These are phyloP conservation scores for Scorias spongiosa DNA, from an alignment of 2,329 filamentous ascomycete genomes.

Conservation along the genomic window DNA sequence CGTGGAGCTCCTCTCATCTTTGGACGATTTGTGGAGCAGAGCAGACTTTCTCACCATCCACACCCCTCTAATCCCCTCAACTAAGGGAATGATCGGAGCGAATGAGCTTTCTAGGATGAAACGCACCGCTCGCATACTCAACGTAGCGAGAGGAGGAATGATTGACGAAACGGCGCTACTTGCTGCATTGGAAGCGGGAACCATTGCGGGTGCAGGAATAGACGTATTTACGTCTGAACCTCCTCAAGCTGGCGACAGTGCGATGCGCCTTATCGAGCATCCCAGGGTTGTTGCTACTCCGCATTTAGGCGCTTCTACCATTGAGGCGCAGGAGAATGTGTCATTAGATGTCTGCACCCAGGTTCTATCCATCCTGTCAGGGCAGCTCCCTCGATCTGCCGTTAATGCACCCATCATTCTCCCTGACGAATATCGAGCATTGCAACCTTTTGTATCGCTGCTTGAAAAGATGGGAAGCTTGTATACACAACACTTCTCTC, in stretches of 20 bases:
- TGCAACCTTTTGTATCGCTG: conserved; percentile 61
- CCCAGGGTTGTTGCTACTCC: conserved; percentile 62
- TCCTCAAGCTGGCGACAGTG: conserved; percentile 42
- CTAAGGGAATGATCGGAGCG: conserved; percentile 55
- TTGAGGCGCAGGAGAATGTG: conserved; percentile 74
- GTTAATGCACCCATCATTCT: conserved; percentile 73
- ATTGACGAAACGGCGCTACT: conserved; percentile 63
- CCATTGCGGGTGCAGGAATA: conserved; percentile 61
- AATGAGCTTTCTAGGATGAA: conserved; percentile 58
- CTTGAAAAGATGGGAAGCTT: conserved; percentile 66
- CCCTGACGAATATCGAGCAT: conserved; percentile 62
- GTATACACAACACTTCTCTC: conserved; percentile 60
- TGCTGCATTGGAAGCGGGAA: conserved; percentile 52
- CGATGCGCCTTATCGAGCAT: conserved; percentile 49
- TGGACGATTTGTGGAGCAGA: conserved; percentile 40
- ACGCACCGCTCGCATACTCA: conserved; percentile 55
- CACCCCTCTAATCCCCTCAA: conserved; percentile 64
- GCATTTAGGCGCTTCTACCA: conserved; percentile 64
- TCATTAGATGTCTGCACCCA: conserved; percentile 72
- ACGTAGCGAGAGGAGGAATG: conserved; percentile 66
- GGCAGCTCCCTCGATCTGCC: conserved; percentile 57
- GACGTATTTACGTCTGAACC: conserved; percentile 72
- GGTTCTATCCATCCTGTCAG: conserved; percentile 56
- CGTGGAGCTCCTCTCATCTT: conserved; percentile 29
- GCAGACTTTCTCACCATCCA: conserved; percentile 71